Evolutionary conservation across 768 basidiomycete species (phyloP), one percentile per base, ranked within the genome.

Genomic region (Mycena latifolia): DNA sequence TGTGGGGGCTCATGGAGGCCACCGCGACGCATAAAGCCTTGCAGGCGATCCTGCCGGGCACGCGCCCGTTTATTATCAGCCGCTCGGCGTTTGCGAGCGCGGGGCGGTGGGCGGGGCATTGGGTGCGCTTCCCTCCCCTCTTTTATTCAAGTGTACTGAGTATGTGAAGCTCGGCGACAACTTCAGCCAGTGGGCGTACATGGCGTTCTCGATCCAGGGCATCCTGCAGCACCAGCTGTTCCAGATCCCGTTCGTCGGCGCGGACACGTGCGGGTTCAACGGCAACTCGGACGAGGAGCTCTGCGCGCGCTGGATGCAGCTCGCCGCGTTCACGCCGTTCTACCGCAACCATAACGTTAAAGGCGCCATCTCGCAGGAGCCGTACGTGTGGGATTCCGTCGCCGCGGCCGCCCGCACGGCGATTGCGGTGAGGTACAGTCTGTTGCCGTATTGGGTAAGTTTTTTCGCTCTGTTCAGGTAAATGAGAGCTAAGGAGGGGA

Each of bases 271-370:
- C 74, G 89, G 89, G 22, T 90, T 90, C 79, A 81, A 81, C 66
- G 86, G 80, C 3, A 93, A 94, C 74, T 89, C 89, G 11, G 86
- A 92, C 69, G 93, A 94, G 75, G 92, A 94, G 74, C 82, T 95
- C 11, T 92, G 92, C 77, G 89, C 89, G 66, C 85, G 93, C 20
- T 95, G 93, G 93, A 93, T 92, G 92, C 89, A 91, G 74, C 84
- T 94, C n/a, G 83, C 90, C 4, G 93, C 92, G 1, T 94, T 94
- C 75, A 85, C 85, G 28, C 93, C 93, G 7, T 95, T 95, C 82
- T 93, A 88, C 76, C 82, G 93, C 55, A 95, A 94, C 75, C 93
- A 94, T 75, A 92, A 92, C 66, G 76, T 82, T 31, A 80, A 79
- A 56, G 87, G 86, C 25, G 89, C 91, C 5, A 80, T 92, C 29